Conservation (phyloP, 257 asterid species). For the Paraleonurus japonicus region DNA sequence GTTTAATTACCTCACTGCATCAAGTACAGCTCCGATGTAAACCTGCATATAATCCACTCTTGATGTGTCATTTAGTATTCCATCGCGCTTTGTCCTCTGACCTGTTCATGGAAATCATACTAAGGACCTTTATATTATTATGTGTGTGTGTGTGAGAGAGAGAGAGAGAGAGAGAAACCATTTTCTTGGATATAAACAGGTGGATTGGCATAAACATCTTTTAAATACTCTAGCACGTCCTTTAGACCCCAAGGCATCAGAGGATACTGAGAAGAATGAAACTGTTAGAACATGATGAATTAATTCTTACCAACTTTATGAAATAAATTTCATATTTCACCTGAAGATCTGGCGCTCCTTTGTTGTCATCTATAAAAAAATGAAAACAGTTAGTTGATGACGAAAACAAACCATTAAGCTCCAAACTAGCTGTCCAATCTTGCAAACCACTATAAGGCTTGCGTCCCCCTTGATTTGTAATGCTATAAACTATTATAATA, state of each 20-base stretch:
- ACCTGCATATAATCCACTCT: slow-evolving; percentile 45
- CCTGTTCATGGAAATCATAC: slow-evolving; percentile 31
- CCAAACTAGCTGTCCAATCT: neutral
- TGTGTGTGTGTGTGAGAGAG: neutral
- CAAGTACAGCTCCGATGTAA: slow-evolving; percentile 47
- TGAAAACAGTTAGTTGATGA: neutral
- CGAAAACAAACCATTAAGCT: neutral
- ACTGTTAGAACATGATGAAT: neutral
- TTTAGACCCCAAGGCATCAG: slow-evolving; percentile 37
- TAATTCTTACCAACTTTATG: neutral
- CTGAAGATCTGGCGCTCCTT: slow-evolving; percentile 10
- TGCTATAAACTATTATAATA: too few relatives aligned
- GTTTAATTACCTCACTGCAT: slow-evolving; percentile 62
- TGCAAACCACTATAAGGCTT: neutral
- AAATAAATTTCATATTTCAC: slow-evolving; percentile 11
- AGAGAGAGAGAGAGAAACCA: slow-evolving; percentile 28
- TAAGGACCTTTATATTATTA: neutral
- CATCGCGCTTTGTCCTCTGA: slow-evolving; percentile 37
- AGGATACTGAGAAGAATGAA: slow-evolving; percentile 26
- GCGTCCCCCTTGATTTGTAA: too few relatives aligned
- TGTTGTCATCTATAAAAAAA: neutral
- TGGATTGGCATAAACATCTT: slow-evolving; percentile 51
- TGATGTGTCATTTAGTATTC: slow-evolving; percentile 39
- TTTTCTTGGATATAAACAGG: slow-evolving; percentile 60
- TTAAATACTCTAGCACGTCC: slow-evolving; percentile 39